A percentile compares a stretch with the other conserved stretches of the same genome.
phyloP scores from a whole-genome alignment of 176 grass and related monocot species.

The Hsuehochloa calcarea region DNA sequence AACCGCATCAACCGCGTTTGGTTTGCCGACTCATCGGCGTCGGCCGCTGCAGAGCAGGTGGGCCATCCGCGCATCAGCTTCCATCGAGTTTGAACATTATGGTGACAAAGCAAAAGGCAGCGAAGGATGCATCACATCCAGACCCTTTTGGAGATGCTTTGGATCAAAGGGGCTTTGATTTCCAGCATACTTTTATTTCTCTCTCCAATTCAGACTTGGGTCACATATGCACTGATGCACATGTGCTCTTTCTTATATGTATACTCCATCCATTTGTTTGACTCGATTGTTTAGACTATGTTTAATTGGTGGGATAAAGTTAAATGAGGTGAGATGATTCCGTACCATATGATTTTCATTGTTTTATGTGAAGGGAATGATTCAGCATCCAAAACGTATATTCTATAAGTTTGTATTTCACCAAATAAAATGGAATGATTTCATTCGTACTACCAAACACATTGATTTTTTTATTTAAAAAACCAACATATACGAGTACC shows the following conservation, averaged over 20 bases:
- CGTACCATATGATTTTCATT: no score
- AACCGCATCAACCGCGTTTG: no score
- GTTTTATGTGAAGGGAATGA: no score
- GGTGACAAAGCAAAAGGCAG: neutral
- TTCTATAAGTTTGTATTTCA: no score
- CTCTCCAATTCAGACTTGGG: neutral
- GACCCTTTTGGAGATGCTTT: conserved; percentile 2
- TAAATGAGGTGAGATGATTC: no score
- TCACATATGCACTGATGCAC: neutral
- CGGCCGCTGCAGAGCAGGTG: neutral
- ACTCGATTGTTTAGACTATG: neutral
- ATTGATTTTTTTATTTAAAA: no score
- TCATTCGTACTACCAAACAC: no score
- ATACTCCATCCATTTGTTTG: neutral
- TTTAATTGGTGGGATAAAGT: no score
- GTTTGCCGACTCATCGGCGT: neutral
- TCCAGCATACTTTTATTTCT: neutral
- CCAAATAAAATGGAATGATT: no score
- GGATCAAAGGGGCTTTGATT: conserved; percentile 8
- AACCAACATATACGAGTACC: no score
- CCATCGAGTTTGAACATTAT: neutral
- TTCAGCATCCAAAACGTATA: no score
- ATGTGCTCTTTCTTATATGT: neutral
- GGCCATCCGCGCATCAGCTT: neutral
- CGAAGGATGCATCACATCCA: neutral